Evolutionary conservation across 2,329 filamentous ascomycete species (phyloP).

Genomic region (Exophiala spinifera): DNA sequence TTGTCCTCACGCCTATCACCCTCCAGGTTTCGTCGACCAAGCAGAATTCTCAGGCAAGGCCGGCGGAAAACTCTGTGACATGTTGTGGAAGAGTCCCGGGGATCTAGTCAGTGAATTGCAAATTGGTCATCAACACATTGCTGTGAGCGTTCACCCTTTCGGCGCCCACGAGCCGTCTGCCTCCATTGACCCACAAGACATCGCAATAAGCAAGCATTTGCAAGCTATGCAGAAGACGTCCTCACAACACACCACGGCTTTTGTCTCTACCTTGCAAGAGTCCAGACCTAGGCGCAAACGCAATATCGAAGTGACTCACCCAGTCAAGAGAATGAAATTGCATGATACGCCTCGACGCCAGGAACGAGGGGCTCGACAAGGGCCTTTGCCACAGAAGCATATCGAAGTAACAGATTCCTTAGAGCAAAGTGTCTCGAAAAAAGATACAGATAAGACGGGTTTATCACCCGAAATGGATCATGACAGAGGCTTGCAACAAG

Average conservation of each 20-base stretch:
- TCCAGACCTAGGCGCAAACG: conserved; percentile 10
- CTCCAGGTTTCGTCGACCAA: conserved; percentile 27
- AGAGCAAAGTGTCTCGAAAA: too few species aligned
- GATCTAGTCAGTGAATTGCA: conserved; percentile 15
- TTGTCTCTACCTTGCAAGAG: conserved; percentile 21
- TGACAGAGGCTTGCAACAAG: too few species aligned
- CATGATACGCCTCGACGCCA: background rate
- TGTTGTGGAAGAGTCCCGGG: conserved; percentile 6
- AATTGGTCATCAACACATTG: conserved; percentile 16
- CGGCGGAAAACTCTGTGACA: conserved; percentile 11
- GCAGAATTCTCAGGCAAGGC: conserved; percentile 7
- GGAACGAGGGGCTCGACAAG: background rate
- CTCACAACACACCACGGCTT: conserved; percentile 15
- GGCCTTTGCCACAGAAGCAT: background rate
- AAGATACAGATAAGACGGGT: too few species aligned
- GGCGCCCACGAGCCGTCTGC: background rate
- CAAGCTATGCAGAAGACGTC: conserved; percentile 26
- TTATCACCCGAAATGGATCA: too few species aligned
- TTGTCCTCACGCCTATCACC: conserved; percentile 39
- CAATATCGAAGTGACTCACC: background rate
- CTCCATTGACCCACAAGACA: conserved; percentile 15
- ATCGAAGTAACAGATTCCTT: background rate
- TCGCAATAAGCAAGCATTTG: conserved; percentile 22
- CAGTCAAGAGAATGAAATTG: conserved; percentile 8
- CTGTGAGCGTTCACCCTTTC: conserved; percentile 8